Evolutionary conservation across 1,139 yeast genomes (phyloP).

Genomic region (Suzukiozyma palmioleophila): DNA sequence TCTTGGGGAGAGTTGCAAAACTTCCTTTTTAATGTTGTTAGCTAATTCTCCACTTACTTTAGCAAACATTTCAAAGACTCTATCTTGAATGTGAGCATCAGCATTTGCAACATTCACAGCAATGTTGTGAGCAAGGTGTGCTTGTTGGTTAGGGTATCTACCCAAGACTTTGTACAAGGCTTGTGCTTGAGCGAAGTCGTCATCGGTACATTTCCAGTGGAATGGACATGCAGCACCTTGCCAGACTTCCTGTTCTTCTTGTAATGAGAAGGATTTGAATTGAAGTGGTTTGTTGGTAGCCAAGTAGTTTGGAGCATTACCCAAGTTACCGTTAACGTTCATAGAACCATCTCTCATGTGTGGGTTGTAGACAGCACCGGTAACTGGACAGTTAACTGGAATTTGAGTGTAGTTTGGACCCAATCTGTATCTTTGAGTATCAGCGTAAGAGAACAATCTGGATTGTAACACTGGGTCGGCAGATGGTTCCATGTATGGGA

Average conservation of each 20-base stretch:
- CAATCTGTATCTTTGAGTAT: conserved; percentile 65
- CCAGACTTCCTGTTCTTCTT: conserved; percentile 80
- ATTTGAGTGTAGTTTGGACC: conserved; percentile 70
- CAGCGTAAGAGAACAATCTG: conserved; percentile 80
- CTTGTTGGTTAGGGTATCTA: conserved; percentile 74
- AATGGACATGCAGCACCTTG: conserved; percentile 81
- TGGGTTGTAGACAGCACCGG: conserved; percentile 50
- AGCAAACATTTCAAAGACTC: conserved; percentile 71
- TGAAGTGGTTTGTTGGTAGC: conserved; percentile 56
- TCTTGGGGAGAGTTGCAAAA: conserved; percentile 52
- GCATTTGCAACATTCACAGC: conserved; percentile 73
- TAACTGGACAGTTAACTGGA: conserved; percentile 65
- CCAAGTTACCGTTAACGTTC: conserved; percentile 82
- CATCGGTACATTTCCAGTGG: conserved; percentile 77
- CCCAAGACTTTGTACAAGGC: conserved; percentile 72
- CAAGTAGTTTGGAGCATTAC: conserved; percentile 76
- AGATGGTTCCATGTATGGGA: conserved; percentile 79
- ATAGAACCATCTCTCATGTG: conserved; percentile 84
- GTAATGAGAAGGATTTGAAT: conserved; percentile 39
- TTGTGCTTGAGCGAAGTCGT: conserved; percentile 67
- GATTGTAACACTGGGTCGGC: conserved; percentile 88
- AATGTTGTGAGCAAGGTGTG: conserved; percentile 77
- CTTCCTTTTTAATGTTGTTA: conserved; percentile 55
- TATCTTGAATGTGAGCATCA: conserved; percentile 70
- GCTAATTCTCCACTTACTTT: conserved; percentile 69